Percentiles rank a stretch among this genome's conserved stretches.
phyloP scores from a whole-genome alignment of 495 filamentous ascomycete species.

The Jackrogersella multiformis region DNA sequence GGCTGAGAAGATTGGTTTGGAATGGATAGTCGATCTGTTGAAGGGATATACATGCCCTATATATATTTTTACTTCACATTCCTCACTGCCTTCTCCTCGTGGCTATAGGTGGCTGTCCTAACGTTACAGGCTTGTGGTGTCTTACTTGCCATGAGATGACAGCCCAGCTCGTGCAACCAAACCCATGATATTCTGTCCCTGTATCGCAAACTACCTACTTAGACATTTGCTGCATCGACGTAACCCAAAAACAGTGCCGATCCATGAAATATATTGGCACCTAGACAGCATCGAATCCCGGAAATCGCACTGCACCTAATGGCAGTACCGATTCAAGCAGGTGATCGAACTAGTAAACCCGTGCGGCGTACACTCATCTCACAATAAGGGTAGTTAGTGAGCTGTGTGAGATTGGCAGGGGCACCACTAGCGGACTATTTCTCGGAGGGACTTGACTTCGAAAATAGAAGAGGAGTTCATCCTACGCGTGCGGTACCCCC shows the following conservation, averaged over 20 bases:
- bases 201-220: conserved; percentile 22
- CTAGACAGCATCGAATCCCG: conserved; percentile 1
- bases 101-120: conserved; percentile 15
- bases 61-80: conserved; percentile 27
- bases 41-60: conserved; percentile 17
- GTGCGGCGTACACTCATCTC: conserved; percentile 19
- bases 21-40: background rate
- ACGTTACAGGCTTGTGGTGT: conserved; percentile 26
- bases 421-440: conserved; percentile 25
- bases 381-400: conserved; percentile 11
- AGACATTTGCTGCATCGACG: conserved; percentile 24
- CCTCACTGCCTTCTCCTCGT: background rate
- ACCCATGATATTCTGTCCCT: conserved; percentile 29
- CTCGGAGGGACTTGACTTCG: conserved; percentile 31
- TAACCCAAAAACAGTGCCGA: conserved; percentile 23
- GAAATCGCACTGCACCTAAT: conserved; percentile 20
- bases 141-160: conserved; percentile 36
- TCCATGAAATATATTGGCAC: conserved; percentile 6
- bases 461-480: conserved; percentile 19
- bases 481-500: conserved; percentile 25
- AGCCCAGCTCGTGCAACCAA: conserved; percentile 37
- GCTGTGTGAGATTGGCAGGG: conserved; percentile 26
- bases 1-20: conserved; percentile 12
- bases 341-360: conserved; percentile 24
- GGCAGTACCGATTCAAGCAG: conserved; percentile 30